Evolutionary conservation across 805 yeast genomes (phyloP).

Genomic region (Kodamaea jinghongensis): DNA sequence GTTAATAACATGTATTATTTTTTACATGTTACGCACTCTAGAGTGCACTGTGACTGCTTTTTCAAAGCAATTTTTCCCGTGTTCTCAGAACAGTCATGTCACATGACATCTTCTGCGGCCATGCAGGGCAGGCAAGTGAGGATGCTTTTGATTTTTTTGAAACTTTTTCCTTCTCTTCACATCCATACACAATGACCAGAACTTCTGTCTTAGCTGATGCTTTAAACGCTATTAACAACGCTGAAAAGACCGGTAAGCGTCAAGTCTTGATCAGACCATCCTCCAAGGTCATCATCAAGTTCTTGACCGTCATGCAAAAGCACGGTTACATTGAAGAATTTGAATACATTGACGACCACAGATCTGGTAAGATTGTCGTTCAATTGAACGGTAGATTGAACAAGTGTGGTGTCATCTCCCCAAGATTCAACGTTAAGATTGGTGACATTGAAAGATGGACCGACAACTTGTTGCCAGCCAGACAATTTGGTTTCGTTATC

Average conservation of each 20-base stretch:
- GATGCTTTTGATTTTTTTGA: slow-evolving; percentile 4
- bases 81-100: neutral
- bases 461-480: slow-evolving; percentile 95
- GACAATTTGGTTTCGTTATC: slow-evolving; percentile 98
- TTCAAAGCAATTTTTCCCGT: neutral
- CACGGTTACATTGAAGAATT: slow-evolving; percentile 39
- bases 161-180: slow-evolving; percentile 8
- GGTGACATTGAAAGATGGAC: slow-evolving; percentile 98
- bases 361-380: slow-evolving; percentile 36
- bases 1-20: neutral
- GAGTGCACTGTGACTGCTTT: slow-evolving; percentile 9
- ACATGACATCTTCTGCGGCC: neutral
- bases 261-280: slow-evolving; percentile 37
- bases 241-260: slow-evolving; percentile 37
- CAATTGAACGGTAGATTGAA: slow-evolving; percentile 53
- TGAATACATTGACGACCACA: slow-evolving; percentile 37
- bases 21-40: neutral
- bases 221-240: slow-evolving; percentile 35
- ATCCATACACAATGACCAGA: slow-evolving; percentile 26
- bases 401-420: slow-evolving; percentile 98
- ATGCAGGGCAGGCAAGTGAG: neutral
- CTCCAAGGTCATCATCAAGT: slow-evolving; percentile 33
- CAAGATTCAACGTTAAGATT: slow-evolving; percentile 96
- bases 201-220: slow-evolving; percentile 37
- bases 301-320: slow-evolving; percentile 30